phyloP scores from a whole-genome alignment of 192 early-diverging fungal genomes.

The Backusella morwellensis region DNA sequence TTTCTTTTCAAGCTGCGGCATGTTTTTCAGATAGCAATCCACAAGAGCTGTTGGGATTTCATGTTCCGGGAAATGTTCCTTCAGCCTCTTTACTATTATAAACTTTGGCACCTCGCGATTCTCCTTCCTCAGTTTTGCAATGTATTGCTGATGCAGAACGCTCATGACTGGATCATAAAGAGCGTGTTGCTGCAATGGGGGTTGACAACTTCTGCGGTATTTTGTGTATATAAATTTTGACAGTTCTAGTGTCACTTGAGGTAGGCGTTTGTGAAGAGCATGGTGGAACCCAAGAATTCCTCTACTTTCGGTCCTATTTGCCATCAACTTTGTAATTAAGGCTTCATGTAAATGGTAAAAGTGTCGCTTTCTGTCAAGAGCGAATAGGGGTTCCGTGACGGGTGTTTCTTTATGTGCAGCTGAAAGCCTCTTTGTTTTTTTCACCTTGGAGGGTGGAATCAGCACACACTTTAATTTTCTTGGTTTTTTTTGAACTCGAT shows the following conservation, averaged over 20 bases:
- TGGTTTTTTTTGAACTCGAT: neutral
- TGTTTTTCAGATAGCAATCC: neutral
- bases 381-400: no score
- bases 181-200: neutral
- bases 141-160: neutral
- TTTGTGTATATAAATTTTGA: neutral
- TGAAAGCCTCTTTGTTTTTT: neutral
- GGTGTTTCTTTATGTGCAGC: no score
- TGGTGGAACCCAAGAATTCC: no score
- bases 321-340: neutral
- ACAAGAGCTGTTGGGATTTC: neutral
- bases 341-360: neutral
- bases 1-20: neutral
- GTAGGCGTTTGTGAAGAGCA: neutral
- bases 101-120: neutral
- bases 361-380: neutral
- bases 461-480: neutral
- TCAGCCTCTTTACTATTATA: neutral
- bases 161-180: neutral
- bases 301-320: neutral
- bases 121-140: neutral
- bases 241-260: neutral
- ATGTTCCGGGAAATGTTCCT: neutral
- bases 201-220: neutral
- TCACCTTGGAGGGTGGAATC: neutral